Evolutionary conservation across 345 rosid genomes (phyloP), one percentile per base, ranked within the genome.

Genomic region (Crucihimalaya himalaica): DNA sequence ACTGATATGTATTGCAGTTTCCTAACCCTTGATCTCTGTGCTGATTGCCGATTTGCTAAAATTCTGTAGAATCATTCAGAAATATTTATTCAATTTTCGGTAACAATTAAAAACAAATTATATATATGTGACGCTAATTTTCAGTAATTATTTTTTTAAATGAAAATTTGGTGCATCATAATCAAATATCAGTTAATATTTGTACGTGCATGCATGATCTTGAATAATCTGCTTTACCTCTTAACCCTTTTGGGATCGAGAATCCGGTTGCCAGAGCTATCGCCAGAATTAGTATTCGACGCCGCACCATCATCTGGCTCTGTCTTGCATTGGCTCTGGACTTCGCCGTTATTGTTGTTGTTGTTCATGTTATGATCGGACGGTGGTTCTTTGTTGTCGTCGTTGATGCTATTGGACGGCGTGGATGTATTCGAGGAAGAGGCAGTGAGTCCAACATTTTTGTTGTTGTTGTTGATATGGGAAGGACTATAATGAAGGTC

Each of bases 21-120:
- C 79, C 93, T 84, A 70, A 90, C 98, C 63, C 98, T 83, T 72
- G 98, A 93, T 78, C 97, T 86, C 50, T 93, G 98, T 25, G 98
- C 97, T 12, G 98, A 93, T 76, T 93, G 98, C 60, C 98, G 79
- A 74, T 93, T 93, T 52, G 97, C 98, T 82, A 93, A 77, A 60
- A 93, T 93, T 80, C 98, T 92, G 73, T 31, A n/a, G 1, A 61
- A 20, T 21, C 62, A 58, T 60, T 75, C 37, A 32, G 1, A 18
- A 42, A 25, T 14, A 29, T 74, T 74, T 10, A 14, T 31, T 50
- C 31, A 7, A 20, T 11, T 59, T 59, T 6, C 0, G 13, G 37
- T 39, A 48, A 10, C 6, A 10, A 0, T 48, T 3, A 5, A 19
- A 61, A 40, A 7, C 13, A 27, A 15, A 54, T 14, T 14, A 23